Percentiles rank a stretch among this genome's conserved stretches.
Conservation (phyloP, 2,329 filamentous ascomycete genomes). For the Mycogone perniciosa region DNA sequence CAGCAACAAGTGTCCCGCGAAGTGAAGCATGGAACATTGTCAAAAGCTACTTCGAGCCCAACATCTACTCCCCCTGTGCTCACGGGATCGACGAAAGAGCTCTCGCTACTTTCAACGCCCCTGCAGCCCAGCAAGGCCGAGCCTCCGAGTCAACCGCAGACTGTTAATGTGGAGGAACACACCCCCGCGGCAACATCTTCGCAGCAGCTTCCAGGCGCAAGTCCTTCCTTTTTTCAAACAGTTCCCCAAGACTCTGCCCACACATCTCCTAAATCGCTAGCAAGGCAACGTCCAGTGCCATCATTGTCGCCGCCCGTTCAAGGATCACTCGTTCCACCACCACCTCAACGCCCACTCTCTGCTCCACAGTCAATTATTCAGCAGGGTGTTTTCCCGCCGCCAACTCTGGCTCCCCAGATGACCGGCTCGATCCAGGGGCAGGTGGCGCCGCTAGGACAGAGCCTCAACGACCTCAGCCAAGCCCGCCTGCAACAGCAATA, state of each 20-base stretch:
- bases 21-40: background rate
- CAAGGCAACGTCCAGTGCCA: conserved; percentile 65
- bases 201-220: conserved; percentile 48
- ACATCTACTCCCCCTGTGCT: conserved; percentile 2
- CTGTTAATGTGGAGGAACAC: background rate
- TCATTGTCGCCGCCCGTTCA: conserved; percentile 50
- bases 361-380: conserved; percentile 72
- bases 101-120: conserved; percentile 48
- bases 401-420: conserved; percentile 75
- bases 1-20: conserved; percentile 15
- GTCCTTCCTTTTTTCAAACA: conserved; percentile 50
- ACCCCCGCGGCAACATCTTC: conserved; percentile 20
- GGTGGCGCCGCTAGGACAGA: conserved; percentile 68
- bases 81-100: conserved; percentile 55
- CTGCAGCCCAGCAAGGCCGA: conserved; percentile 43
- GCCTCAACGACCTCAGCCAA: conserved; percentile 65
- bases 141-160: conserved; percentile 18
- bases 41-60: conserved; percentile 17
- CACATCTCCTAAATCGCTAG: conserved; percentile 21
- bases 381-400: conserved; percentile 64
- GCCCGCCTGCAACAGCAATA: conserved; percentile 59
- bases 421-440: conserved; percentile 62
- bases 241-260: conserved; percentile 17
- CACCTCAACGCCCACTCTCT: conserved; percentile 74
- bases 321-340: conserved; percentile 64